Evolutionary conservation across 495 filamentous ascomycete genomes (phyloP).

Genomic region (Aspergillus funiculosus): DNA sequence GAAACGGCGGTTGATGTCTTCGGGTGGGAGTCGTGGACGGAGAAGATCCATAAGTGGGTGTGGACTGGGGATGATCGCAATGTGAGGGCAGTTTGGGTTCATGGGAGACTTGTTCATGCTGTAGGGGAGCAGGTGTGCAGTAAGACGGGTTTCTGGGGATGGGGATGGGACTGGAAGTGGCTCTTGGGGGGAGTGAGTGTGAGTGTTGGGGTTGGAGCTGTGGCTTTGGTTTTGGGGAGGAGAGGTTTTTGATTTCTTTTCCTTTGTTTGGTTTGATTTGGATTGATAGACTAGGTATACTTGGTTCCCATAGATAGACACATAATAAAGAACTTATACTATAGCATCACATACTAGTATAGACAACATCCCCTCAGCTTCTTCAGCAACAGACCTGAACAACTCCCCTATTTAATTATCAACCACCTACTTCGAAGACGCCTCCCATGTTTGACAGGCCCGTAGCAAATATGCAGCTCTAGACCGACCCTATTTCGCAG

Average conservation of each 20-base stretch:
- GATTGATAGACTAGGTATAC: too few relatives aligned
- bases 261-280: too few relatives aligned
- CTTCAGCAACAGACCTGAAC: too few relatives aligned
- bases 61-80: conserved; percentile 85
- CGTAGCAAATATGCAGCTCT: too few relatives aligned
- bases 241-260: too few relatives aligned
- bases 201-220: conserved; percentile 9
- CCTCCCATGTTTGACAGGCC: too few relatives aligned
- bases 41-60: conserved; percentile 81
- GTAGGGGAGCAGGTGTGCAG: background rate
- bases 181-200: background rate
- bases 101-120: conserved; percentile 68
- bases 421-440: too few relatives aligned
- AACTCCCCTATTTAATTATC: too few relatives aligned
- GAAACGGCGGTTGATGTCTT: conserved; percentile 63
- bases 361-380: too few relatives aligned
- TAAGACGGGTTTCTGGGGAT: background rate
- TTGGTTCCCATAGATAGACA: background rate
- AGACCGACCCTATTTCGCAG: too few relatives aligned
- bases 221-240: conserved; percentile 7
- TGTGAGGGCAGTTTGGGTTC: conserved; percentile 73
- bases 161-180: background rate
- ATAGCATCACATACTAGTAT: too few relatives aligned
- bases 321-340: too few relatives aligned
- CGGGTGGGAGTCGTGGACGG: conserved; percentile 75